Conservation (phyloP, 345 rosid species). For the Populus davidiana region DNA sequence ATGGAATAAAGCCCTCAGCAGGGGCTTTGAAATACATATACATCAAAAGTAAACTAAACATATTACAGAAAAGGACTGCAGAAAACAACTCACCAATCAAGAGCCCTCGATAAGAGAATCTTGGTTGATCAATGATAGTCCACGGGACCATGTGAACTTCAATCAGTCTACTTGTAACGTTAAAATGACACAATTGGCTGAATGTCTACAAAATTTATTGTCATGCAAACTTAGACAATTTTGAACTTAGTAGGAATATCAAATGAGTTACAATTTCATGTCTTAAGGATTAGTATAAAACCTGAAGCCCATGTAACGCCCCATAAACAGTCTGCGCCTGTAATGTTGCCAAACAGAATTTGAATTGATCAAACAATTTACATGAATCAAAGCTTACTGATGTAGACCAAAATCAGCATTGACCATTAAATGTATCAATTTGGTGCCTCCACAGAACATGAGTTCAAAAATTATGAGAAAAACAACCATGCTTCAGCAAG, state of each 20-base stretch:
- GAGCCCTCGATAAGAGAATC: slow-evolving; percentile 69
- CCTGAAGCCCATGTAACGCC: slow-evolving; percentile 77
- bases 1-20: not conserved
- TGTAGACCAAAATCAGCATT: not conserved
- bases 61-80: not conserved
- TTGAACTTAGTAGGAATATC: not conserved
- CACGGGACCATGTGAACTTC: slow-evolving; percentile 58
- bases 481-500: too few relatives aligned
- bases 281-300: slow-evolving; percentile 19
- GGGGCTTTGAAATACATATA: not conserved
- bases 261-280: slow-evolving; percentile 1
- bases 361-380: slow-evolving; percentile 9
- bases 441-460: too few relatives aligned
- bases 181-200: slow-evolving; percentile 65
- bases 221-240: slow-evolving; percentile 5
- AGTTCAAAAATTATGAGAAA: not conserved
- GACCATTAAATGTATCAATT: not conserved
- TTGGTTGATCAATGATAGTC: slow-evolving; percentile 58
- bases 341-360: slow-evolving; percentile 14
- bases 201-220: slow-evolving; percentile 51
- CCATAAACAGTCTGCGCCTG: slow-evolving; percentile 72
- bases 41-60: not conserved
- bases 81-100: slow-evolving; percentile 49
- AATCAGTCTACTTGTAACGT: slow-evolving; percentile 38
- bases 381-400: not conserved